Evolutionary conservation across 2,329 filamentous ascomycete species (phyloP).

Genomic region (Trichoderma hamatum): DNA sequence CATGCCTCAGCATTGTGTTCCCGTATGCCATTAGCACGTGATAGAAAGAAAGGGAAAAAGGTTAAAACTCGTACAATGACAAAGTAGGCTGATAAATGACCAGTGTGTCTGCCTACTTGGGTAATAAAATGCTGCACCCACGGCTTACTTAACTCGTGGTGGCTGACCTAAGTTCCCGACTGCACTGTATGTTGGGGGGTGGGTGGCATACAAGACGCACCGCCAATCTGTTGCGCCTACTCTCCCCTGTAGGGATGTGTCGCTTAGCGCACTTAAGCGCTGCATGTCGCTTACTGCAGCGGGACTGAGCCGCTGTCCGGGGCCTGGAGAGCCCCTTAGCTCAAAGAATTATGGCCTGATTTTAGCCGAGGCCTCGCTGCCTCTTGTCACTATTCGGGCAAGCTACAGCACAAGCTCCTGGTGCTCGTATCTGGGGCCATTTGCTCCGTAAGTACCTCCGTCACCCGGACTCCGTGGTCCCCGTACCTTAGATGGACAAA

Average conservation of each 20-base stretch:
- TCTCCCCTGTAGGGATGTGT: slow-evolving; percentile 13
- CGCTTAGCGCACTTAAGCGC: slow-evolving; percentile 28
- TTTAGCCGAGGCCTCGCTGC: slow-evolving; percentile 3
- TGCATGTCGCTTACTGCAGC: slow-evolving; percentile 25
- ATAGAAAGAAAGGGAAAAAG: neutral
- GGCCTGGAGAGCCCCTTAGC: neutral
- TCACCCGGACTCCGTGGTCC: slow-evolving; percentile 1
- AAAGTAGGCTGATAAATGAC: neutral
- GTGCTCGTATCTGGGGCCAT: slow-evolving; percentile 3
- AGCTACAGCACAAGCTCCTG: neutral
- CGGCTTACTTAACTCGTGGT: neutral
- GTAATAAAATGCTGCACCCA: neutral
- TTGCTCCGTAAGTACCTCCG: neutral
- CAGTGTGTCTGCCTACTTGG: neutral
- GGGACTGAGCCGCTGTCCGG: slow-evolving; percentile 13
- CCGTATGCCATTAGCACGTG: neutral
- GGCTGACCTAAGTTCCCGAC: neutral
- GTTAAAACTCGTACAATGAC: neutral
- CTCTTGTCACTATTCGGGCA: neutral
- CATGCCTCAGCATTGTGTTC: neutral
- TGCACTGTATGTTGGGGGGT: neutral
- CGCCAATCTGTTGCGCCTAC: slow-evolving; percentile 16
- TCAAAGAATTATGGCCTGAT: slow-evolving; percentile 1
- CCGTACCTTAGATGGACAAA: neutral
- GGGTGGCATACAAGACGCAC: neutral